Percentiles rank a stretch among this genome's conserved stretches.
Conservation (phyloP, 1,284 basidiomycete genomes). For the Boletus mariae region DNA sequence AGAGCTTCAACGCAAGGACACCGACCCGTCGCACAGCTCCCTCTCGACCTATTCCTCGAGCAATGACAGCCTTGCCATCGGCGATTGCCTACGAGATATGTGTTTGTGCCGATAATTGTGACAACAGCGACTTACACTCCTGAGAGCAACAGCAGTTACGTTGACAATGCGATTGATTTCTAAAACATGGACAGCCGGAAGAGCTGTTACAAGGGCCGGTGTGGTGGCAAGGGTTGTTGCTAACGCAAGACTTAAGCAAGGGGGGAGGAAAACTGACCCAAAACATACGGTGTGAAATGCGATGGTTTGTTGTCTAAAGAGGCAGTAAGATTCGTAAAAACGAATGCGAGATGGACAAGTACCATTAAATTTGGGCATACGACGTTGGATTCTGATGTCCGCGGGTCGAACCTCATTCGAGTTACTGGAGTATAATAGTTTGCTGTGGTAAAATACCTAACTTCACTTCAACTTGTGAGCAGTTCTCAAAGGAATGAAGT, state of each 20-base stretch:
- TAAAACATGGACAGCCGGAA: slow-evolving; percentile 36
- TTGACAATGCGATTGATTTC: slow-evolving; percentile 36
- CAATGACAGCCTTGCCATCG: slow-evolving; percentile 43
- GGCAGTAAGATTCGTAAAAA: slow-evolving; percentile 1
- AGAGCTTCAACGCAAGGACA: slow-evolving; percentile 36
- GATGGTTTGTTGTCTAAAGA: slow-evolving; percentile 30
- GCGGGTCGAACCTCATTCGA: neutral
- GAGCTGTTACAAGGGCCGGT: slow-evolving; percentile 36
- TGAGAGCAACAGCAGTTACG: slow-evolving; percentile 38
- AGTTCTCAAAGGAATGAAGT: neutral
- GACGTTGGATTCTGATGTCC: slow-evolving; percentile 7
- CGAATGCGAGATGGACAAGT: neutral
- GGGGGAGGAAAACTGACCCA: neutral
- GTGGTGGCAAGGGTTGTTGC: slow-evolving; percentile 39
- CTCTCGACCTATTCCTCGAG: slow-evolving; percentile 12
- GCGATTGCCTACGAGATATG: slow-evolving; percentile 31
- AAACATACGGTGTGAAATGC: slow-evolving; percentile 38
- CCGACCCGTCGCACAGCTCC: slow-evolving; percentile 25
- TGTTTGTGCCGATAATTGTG: neutral
- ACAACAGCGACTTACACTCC: slow-evolving; percentile 31
- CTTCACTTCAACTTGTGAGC: slow-evolving; percentile 1
- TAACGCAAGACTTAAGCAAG: slow-evolving; percentile 14
- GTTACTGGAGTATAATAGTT: slow-evolving; percentile 12
- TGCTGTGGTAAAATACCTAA: slow-evolving; percentile 31
- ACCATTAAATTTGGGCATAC: slow-evolving; percentile 25